Evolutionary conservation across 768 basidiomycete species (phyloP).

Genomic region (Termitomyces sp.): DNA sequence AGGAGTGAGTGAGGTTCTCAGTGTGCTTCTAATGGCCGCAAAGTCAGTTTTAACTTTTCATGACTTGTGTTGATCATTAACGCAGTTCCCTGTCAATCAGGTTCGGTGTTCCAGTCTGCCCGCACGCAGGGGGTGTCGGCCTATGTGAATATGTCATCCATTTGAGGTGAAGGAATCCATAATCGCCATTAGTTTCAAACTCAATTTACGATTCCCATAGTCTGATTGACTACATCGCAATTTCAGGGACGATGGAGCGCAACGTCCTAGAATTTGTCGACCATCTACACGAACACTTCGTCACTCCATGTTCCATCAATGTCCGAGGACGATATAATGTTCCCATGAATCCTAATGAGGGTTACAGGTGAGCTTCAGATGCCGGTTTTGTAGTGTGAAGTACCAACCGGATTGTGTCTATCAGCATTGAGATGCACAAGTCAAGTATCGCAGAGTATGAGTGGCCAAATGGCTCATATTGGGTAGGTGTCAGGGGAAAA

Average conservation of each 20-base stretch:
- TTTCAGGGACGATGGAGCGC: slow-evolving; percentile 89
- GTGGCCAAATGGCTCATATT: slow-evolving; percentile 84
- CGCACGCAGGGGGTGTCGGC: slow-evolving; percentile 93
- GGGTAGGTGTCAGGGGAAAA: slow-evolving; percentile 35
- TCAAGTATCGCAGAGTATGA: slow-evolving; percentile 77
- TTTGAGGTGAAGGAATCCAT: slow-evolving; percentile 41
- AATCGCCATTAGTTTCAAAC: not conserved
- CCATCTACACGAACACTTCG: slow-evolving; percentile 93
- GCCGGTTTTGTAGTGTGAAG: not conserved
- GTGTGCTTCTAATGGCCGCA: slow-evolving; percentile 84
- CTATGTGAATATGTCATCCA: slow-evolving; percentile 91
- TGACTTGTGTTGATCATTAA: not conserved
- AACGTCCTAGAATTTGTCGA: slow-evolving; percentile 91
- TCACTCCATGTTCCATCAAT: slow-evolving; percentile 87
- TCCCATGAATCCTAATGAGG: slow-evolving; percentile 66
- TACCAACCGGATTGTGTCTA: slow-evolving; percentile 1
- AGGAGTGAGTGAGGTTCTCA: slow-evolving; percentile 91
- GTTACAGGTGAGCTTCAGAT: slow-evolving; percentile 56
- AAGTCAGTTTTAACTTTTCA: slow-evolving; percentile 41
- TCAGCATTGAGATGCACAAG: slow-evolving; percentile 84
- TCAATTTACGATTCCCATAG: slow-evolving; percentile 24
- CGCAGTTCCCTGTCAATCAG: slow-evolving; percentile 22
- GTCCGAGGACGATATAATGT: slow-evolving; percentile 82
- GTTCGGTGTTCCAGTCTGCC: slow-evolving; percentile 83
- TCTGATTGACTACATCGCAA: slow-evolving; percentile 88